A percentile compares a stretch with the other conserved stretches of the same genome.
phyloP scores from a whole-genome alignment of 306 rosid species.

The Prunus persica region DNA sequence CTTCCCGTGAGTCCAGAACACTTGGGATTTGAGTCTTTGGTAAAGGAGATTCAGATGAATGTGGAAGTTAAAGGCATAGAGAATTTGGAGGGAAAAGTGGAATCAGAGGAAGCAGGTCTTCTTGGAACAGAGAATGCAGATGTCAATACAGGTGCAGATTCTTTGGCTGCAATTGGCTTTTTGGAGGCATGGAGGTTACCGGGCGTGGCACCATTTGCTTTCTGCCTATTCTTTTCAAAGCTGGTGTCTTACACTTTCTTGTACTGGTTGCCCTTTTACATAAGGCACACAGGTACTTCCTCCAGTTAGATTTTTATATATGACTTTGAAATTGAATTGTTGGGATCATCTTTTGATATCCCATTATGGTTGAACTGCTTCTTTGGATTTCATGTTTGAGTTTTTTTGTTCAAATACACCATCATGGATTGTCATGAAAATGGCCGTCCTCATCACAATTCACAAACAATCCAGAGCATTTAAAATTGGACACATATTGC shows the following conservation, averaged over 20 bases:
- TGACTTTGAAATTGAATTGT: neutral
- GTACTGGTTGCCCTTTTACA: slow-evolving; percentile 92
- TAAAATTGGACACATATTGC: no score
- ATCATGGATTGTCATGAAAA: neutral
- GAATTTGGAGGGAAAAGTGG: slow-evolving; percentile 39
- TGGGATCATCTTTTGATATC: neutral
- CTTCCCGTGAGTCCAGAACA: slow-evolving; percentile 72
- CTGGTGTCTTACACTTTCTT: slow-evolving; percentile 90
- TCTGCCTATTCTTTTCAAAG: slow-evolving; percentile 92
- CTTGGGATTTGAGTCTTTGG: slow-evolving; percentile 56
- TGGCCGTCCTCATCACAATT: no score
- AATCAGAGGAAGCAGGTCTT: slow-evolving; percentile 67
- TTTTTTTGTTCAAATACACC: neutral
- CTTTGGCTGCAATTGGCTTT: slow-evolving; percentile 82
- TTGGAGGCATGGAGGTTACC: slow-evolving; percentile 92
- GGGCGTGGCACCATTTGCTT: slow-evolving; percentile 77
- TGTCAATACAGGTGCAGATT: neutral
- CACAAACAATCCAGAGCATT: no score
- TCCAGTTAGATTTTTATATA: neutral
- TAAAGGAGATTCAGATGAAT: slow-evolving; percentile 50
- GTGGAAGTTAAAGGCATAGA: slow-evolving; percentile 28
- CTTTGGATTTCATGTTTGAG: neutral
- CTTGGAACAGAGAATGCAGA: slow-evolving; percentile 38
- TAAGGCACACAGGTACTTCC: slow-evolving; percentile 62
- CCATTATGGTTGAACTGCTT: neutral